These are phyloP conservation scores for Pontederia paniculata DNA, from an alignment of 176 grass and related monocot genomes.

Conservation along the genomic window DNA sequence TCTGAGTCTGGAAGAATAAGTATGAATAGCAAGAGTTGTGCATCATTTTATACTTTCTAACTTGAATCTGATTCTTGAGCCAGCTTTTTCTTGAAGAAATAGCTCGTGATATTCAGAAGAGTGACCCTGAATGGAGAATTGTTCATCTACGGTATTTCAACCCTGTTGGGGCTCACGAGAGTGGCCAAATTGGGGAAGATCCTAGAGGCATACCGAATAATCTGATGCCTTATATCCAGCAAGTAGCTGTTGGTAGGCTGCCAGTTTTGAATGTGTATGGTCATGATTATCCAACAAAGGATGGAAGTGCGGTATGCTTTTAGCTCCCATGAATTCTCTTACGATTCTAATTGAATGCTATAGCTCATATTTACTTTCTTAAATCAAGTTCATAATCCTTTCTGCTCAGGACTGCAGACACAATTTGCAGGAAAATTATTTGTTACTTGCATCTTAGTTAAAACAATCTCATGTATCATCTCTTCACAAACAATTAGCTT, in stretches of 20 bases:
- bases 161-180: slow-evolving; percentile 76
- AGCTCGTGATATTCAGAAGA: slow-evolving; percentile 50
- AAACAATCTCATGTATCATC: too few species aligned
- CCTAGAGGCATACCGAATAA: slow-evolving; percentile 87
- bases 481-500: too few species aligned
- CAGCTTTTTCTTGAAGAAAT: slow-evolving; percentile 89
- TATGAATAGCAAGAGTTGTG: too few species aligned
- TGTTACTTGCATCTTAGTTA: too few species aligned
- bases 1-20: too few species aligned
- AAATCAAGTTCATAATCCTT: too few species aligned
- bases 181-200: slow-evolving; percentile 85
- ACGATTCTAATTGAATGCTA: not conserved
- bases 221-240: slow-evolving; percentile 88
- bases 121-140: slow-evolving; percentile 57
- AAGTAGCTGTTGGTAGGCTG: slow-evolving; percentile 62
- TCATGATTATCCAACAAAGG: slow-evolving; percentile 71
- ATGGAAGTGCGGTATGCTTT: slow-evolving; percentile 54
- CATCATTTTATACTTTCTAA: too few species aligned
- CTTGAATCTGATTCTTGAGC: not conserved
- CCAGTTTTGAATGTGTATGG: slow-evolving; percentile 80
- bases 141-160: slow-evolving; percentile 88
- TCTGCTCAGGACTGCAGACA: too few species aligned
- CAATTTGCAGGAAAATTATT: too few species aligned
- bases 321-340: not conserved
- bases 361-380: not conserved